Conservation (phyloP, 2,329 filamentous ascomycete genomes). For the Blastomyces parvus region DNA sequence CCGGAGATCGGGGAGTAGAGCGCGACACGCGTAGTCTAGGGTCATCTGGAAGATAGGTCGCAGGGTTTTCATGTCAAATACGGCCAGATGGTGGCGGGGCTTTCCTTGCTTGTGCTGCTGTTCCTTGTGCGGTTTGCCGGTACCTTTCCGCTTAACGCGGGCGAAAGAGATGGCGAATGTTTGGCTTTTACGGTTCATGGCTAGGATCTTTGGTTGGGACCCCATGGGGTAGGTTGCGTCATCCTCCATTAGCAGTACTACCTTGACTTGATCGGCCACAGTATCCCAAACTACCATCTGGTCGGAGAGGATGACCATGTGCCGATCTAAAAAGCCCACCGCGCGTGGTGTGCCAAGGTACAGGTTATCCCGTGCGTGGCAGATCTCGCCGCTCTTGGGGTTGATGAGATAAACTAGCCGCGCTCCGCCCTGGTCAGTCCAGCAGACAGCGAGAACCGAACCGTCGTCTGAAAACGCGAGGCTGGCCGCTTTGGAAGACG, state of each 20-base stretch:
- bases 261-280: conserved; percentile 64
- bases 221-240: conserved; percentile 9
- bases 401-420: conserved; percentile 69
- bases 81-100: conserved; percentile 43
- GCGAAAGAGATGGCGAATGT: conserved; percentile 56
- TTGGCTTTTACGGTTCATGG: conserved; percentile 57
- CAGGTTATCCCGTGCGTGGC: conserved; percentile 57
- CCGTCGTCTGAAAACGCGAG: conserved; percentile 76
- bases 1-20: conserved; percentile 54
- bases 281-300: conserved; percentile 74
- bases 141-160: conserved; percentile 16
- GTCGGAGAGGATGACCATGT: conserved; percentile 65
- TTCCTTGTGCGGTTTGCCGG: conserved; percentile 18
- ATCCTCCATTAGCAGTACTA: conserved; percentile 49
- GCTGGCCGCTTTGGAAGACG: conserved; percentile 45
- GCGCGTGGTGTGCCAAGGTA: conserved; percentile 56
- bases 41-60: conserved; percentile 51
- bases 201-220: conserved; percentile 39
- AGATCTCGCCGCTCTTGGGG: conserved; percentile 56
- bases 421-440: conserved; percentile 37
- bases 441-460: conserved; percentile 62
- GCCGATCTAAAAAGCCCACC: conserved; percentile 62
- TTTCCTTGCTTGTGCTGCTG: conserved; percentile 26
- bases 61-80: conserved; percentile 56
- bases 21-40: conserved; percentile 50